Conservation (phyloP, 345 rosid genomes). For the Hibiscus syriacus region DNA sequence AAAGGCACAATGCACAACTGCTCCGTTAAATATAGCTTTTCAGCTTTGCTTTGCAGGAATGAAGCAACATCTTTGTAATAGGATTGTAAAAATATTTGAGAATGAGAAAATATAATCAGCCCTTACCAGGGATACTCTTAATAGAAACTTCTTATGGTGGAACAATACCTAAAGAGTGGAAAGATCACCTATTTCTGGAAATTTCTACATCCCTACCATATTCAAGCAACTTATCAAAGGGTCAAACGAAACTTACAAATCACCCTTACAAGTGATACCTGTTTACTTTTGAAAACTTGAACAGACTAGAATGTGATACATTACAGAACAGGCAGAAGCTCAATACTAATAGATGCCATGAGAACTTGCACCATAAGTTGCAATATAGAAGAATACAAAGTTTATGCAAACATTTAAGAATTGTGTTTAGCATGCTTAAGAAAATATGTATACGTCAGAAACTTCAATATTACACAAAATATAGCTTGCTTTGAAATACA, state of each 20-base stretch:
- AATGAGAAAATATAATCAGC: slow-evolving; percentile 15
- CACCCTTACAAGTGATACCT: slow-evolving; percentile 33
- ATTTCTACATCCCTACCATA: slow-evolving; percentile 25
- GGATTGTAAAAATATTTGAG: slow-evolving; percentile 27
- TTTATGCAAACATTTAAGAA: neutral
- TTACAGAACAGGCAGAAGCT: slow-evolving; percentile 21
- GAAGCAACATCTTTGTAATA: slow-evolving; percentile 40
- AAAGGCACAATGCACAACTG: slow-evolving; percentile 37
- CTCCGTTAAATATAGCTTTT: slow-evolving; percentile 45
- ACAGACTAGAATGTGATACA: neutral
- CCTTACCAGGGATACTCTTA: slow-evolving; percentile 46
- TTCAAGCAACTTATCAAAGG: slow-evolving; percentile 18
- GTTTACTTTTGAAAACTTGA: slow-evolving; percentile 33
- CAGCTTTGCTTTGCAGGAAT: slow-evolving; percentile 19
- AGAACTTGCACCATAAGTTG: slow-evolving; percentile 4
- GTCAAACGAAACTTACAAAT: slow-evolving; percentile 14
- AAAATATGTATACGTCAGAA: slow-evolving; percentile 5
- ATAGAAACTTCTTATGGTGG: slow-evolving; percentile 21
- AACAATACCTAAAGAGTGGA: slow-evolving; percentile 31
- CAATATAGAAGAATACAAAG: slow-evolving; percentile 12
- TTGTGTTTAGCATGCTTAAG: slow-evolving; percentile 8
- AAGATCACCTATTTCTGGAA: slow-evolving; percentile 12
- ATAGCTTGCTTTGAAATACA: neutral
- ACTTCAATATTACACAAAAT: neutral
- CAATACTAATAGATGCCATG: slow-evolving; percentile 17